Conservation (phyloP, 257 asterid genomes). For the Primulina eburnea region DNA sequence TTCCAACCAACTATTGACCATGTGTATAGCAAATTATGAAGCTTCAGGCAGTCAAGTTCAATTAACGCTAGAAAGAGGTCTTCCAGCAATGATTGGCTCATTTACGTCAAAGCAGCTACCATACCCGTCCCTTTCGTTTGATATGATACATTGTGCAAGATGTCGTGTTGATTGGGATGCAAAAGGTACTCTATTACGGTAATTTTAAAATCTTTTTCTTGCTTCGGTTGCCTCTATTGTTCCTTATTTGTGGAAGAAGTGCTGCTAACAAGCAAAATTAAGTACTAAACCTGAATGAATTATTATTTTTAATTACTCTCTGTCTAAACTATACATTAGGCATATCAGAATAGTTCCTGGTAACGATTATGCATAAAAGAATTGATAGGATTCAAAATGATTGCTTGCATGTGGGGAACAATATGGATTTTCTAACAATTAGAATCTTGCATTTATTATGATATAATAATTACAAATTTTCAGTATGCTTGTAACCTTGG, state of each 20-base stretch:
- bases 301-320: background rate
- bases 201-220: constrained; percentile 3
- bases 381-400: constrained; percentile 2
- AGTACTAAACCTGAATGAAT: background rate
- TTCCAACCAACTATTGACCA: constrained; percentile 70
- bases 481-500: background rate
- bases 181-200: constrained; percentile 52
- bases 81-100: constrained; percentile 96
- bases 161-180: constrained; percentile 91
- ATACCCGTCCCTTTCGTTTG: constrained; percentile 89
- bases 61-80: constrained; percentile 95
- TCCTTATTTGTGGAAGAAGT: background rate
- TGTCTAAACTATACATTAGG: background rate
- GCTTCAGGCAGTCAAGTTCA: constrained; percentile 99
- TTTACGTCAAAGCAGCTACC: constrained; percentile 88
- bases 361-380: background rate
- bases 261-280: background rate
- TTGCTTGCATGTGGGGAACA: background rate
- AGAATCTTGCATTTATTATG: background rate
- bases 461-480: background rate
- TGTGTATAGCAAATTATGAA: constrained; percentile 92
- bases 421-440: background rate
- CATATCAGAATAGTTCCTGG: background rate
- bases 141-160: constrained; percentile 95
- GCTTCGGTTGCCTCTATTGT: background rate